phyloP scores from a whole-genome alignment of 495 filamentous ascomycete species.

The Daldinia childiae region DNA sequence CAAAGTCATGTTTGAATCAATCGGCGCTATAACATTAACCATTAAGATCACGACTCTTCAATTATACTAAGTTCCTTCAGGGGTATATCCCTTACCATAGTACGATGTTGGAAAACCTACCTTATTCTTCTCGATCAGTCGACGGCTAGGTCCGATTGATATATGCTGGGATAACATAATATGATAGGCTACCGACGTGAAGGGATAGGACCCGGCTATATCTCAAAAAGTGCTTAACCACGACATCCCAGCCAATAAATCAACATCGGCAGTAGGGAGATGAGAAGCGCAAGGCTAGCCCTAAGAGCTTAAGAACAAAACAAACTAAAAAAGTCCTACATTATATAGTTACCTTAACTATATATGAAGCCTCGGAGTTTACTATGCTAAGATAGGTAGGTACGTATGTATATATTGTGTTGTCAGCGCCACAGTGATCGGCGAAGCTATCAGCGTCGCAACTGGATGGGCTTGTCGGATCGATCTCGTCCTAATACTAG shows the following conservation, averaged over 20 bases:
- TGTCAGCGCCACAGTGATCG: constrained; percentile 32
- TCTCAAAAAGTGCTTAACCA: not conserved
- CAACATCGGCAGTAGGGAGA: constrained; percentile 1
- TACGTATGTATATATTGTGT: not conserved
- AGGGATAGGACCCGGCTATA: constrained; percentile 20
- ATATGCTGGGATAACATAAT: constrained; percentile 16
- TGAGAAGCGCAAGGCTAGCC: constrained; percentile 26
- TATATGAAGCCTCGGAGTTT: constrained; percentile 21
- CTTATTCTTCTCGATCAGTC: constrained; percentile 5
- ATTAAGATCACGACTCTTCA: not conserved
- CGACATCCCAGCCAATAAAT: constrained; percentile 23
- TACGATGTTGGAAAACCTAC: constrained; percentile 3
- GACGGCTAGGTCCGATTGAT: constrained; percentile 23
- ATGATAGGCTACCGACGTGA: constrained; percentile 28
- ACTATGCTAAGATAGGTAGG: not conserved
- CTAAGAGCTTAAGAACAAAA: constrained; percentile 14
- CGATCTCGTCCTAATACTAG: constrained; percentile 31
- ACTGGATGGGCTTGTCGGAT: constrained; percentile 13
- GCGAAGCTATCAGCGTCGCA: constrained; percentile 15
- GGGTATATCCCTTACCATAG: not conserved
- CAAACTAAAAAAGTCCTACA: constrained; percentile 10
- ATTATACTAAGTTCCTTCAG: not conserved
- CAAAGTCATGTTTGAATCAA: constrained; percentile 3
- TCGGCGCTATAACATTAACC: constrained; percentile 7
- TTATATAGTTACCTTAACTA: not conserved